Percentiles rank a stretch among this genome's conserved stretches.
These are phyloP conservation scores for Macrolepiota albuminosa DNA, from an alignment of 768 basidiomycete species.

Conservation along the genomic window DNA sequence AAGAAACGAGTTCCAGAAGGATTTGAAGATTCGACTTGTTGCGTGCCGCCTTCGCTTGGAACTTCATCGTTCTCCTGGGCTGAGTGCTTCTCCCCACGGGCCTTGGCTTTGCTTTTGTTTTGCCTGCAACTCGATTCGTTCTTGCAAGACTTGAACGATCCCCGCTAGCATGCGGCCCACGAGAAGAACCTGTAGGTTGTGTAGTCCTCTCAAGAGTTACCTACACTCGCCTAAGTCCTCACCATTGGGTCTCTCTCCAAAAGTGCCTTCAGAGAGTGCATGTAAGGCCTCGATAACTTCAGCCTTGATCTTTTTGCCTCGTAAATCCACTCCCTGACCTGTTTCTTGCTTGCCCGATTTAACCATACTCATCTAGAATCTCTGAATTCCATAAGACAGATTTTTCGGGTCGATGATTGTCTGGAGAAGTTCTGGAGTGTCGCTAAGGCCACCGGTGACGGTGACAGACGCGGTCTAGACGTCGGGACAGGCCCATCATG, in stretches of 20 bases:
- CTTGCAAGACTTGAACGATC: background rate
- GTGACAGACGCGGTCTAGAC: background rate
- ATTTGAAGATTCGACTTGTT: background rate
- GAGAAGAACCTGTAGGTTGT: background rate
- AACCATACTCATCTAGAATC: background rate
- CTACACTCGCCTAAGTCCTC: background rate
- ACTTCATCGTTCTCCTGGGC: background rate
- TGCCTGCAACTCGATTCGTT: background rate
- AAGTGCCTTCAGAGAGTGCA: background rate
- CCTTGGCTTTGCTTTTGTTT: background rate
- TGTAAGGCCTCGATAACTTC: background rate
- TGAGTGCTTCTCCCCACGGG: background rate
- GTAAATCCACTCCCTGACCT: background rate
- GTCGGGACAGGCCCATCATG: slow-evolving; percentile 1
- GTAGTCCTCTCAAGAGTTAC: background rate
- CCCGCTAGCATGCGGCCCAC: background rate
- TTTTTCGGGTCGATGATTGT: background rate
- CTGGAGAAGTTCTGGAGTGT: background rate
- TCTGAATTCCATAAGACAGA: background rate
- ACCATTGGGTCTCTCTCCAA: background rate
- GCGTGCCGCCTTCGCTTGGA: background rate
- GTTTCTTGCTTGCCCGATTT: background rate
- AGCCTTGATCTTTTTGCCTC: background rate
- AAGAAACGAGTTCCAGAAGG: background rate
- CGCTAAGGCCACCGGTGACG: background rate